Evolutionary conservation across 2,329 filamentous ascomycete species (phyloP).

Genomic region (Cercospora zeina): DNA sequence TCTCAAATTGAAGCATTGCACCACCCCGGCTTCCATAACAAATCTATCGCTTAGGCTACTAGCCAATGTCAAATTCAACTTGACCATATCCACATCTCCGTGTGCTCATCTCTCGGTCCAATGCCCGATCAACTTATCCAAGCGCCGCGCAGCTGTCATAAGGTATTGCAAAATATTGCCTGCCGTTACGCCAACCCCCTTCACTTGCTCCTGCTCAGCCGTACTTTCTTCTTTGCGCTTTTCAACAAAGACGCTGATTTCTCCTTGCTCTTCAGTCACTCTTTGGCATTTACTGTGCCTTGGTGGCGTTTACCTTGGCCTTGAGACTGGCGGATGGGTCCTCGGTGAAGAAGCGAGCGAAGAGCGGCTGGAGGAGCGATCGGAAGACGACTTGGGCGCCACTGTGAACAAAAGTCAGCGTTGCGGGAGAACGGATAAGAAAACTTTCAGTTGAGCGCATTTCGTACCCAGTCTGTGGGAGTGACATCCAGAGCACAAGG

Average conservation of each 20-base stretch:
- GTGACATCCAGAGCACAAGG: constrained; percentile 94
- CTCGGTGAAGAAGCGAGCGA: constrained; percentile 83
- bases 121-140: background rate
- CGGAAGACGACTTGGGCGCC: constrained; percentile 96
- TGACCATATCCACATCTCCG: constrained; percentile 11
- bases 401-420: constrained; percentile 52
- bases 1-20: background rate
- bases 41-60: constrained; percentile 15
- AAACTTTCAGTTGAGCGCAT: constrained; percentile 14
- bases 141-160: background rate
- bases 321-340: constrained; percentile 77
- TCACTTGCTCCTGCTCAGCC: constrained; percentile 1
- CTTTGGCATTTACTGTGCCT: constrained; percentile 34
- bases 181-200: background rate
- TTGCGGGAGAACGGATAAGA: no score
- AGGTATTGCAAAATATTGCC: background rate
- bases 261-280: constrained; percentile 5
- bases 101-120: constrained; percentile 6
- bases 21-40: constrained; percentile 10
- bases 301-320: constrained; percentile 61
- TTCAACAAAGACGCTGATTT: constrained; percentile 3
- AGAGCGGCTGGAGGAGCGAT: constrained; percentile 87
- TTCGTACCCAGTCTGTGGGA: constrained; percentile 86
- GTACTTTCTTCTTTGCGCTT: background rate
- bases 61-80: constrained; percentile 7